Conservation (phyloP, 2,329 filamentous ascomycete genomes). For the Hypoxylon sp. region DNA sequence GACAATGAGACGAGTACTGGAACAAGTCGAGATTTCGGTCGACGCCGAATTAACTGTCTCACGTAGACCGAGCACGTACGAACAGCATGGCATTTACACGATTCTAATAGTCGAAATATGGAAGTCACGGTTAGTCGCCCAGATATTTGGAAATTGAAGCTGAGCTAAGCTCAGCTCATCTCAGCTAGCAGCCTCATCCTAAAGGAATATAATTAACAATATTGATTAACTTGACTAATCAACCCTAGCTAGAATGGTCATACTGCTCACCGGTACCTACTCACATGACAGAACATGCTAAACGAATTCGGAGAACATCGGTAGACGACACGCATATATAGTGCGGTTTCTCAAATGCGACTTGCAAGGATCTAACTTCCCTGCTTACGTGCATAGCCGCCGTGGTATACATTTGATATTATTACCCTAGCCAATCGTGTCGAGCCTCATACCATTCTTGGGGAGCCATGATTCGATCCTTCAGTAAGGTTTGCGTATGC, state of each 20-base stretch:
- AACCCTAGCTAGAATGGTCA: not conserved
- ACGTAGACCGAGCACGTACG: not conserved
- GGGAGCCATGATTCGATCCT: slow-evolving; percentile 32
- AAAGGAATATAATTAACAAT: not conserved
- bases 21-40: not conserved
- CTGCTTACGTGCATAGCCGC: slow-evolving; percentile 38
- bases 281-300: slow-evolving; percentile 2
- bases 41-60: not conserved
- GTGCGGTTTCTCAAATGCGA: slow-evolving; percentile 8
- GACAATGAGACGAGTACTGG: too few species aligned
- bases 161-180: slow-evolving; percentile 28
- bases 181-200: slow-evolving; percentile 34
- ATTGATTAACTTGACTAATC: not conserved
- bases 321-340: slow-evolving; percentile 11
- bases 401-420: slow-evolving; percentile 30
- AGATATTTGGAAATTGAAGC: slow-evolving; percentile 2
- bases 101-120: not conserved
- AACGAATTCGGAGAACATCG: slow-evolving; percentile 26
- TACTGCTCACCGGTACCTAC: not conserved
- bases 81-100: not conserved
- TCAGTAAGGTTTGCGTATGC: slow-evolving; percentile 30
- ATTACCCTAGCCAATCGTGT: slow-evolving; percentile 34
- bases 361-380: slow-evolving; percentile 12
- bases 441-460: slow-evolving; percentile 29
- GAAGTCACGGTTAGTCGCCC: not conserved